Evolutionary conservation across 1,139 yeast species (phyloP).

Genomic region (Suhomyces maxii): DNA sequence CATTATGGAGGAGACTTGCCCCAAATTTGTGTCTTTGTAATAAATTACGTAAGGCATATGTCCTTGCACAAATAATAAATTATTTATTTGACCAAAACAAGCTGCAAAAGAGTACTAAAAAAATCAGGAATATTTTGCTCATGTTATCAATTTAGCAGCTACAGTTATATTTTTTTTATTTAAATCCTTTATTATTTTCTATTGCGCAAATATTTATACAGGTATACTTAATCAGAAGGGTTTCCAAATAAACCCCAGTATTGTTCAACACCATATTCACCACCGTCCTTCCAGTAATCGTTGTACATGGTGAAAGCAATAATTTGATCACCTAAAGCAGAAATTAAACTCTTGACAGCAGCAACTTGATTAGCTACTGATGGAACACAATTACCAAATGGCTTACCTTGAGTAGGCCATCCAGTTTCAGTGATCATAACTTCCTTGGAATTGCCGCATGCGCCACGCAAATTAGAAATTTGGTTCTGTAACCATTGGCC

Average conservation of each 20-base stretch:
- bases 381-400: constrained; percentile 69
- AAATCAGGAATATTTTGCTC: not conserved
- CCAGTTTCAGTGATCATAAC: constrained; percentile 75
- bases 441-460: constrained; percentile 60
- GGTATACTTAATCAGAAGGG: constrained; percentile 9
- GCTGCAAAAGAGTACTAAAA: not conserved
- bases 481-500: constrained; percentile 72
- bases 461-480: constrained; percentile 63
- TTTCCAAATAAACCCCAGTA: constrained; percentile 57
- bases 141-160: not conserved
- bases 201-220: not conserved
- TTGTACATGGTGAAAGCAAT: constrained; percentile 71
- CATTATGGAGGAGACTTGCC: too few species aligned
- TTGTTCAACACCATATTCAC: constrained; percentile 65
- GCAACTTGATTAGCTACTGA: constrained; percentile 60
- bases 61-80: too few species aligned
- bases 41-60: too few species aligned
- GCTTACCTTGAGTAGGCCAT: constrained; percentile 75
- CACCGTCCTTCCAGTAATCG: constrained; percentile 77
- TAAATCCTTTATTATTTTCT: not conserved
- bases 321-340: constrained; percentile 55
- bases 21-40: too few species aligned
- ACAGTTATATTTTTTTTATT: not conserved
- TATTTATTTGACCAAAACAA: too few species aligned
- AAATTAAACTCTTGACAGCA: constrained; percentile 57